Evolutionary conservation across 441 rosid genomes (phyloP), one percentile per base, ranked within the genome.

Genomic region (Mallotus repandus): DNA sequence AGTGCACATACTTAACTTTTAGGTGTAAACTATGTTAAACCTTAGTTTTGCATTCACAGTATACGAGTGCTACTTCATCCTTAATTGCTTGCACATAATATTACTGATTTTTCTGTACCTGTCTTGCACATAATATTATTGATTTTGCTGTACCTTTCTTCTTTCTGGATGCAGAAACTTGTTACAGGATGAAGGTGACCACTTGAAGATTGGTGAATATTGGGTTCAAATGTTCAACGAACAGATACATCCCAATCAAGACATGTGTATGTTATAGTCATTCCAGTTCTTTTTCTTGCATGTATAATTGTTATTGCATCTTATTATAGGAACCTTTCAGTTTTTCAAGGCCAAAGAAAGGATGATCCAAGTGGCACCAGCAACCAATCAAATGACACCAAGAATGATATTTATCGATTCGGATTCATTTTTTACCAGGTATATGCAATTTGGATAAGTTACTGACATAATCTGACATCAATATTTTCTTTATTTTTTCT

Each of bases 121-220:
- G n/a, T n/a, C n/a, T n/a, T n/a, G n/a, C n/a, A n/a, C n/a, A n/a
- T n/a, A n/a, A n/a, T n/a, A n/a, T n/a, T n/a, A n/a, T n/a, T n/a
- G n/a, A 48, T 15, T 52, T 57, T 53, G 29, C 25, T 38, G 21
- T 21, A 16, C 21, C 35, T 59, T 12, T 35, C 32, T 15, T 50
- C 68, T 11, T 69, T 68, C 46, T 8, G 56, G 18, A 62, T 66
- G 58, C 50, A 89, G 87, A 72, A 89, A 87, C 79, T 77, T 89
- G 77, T 74, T 87, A 73, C 86, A 57, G 71, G 93, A 86, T 59
- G 91, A 83, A 80, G 87, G 81, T 56, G 89, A 79, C 45, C 89
- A 84, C 80, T 66, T 86, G 77, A 89, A 87, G 79, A 82, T 89
- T 25, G 93, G 93, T 2, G 93, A 89, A 22, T 87, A 84, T 4